Evolutionary conservation across 1,139 yeast species (phyloP), one percentile per base, ranked within the genome.

Genomic region (Chernovozyma aurita): DNA sequence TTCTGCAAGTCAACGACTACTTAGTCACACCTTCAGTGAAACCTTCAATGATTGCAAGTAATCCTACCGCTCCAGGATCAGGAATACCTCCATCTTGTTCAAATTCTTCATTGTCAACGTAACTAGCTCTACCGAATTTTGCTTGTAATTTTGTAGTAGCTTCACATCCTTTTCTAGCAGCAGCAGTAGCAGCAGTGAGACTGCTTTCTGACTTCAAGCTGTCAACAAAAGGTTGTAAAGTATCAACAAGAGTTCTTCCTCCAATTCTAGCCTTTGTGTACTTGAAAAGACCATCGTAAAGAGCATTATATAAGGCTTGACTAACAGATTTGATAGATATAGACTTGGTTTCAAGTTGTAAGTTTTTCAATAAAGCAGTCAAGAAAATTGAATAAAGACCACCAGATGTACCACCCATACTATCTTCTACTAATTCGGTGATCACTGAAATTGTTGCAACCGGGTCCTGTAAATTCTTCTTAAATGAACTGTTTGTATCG

Each of bases 341-440:
- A 7, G 6, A 7, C 22, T 9, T 6, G 22, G 6, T 20, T 20
- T 6, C 22, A 9, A 7, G 6, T 7, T 20, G 22, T 59, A 25
- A 70, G 47, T 33, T 61, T 44, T 40, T 63, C 63, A 4, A 58
- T 65, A 29, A 69, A 56, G 73, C 64, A 15, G 74, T 67, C 38
- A 90, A 70, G 60, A 69, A 86, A 39, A 90, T 90, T 3, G 95
- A 84, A 57, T 88, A 90, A 31, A 90, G 63, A 1, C 97, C 97
- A 37, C 97, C 97, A 2, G 95, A 85, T 0, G 97, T 90, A 34
- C 97, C 97, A 36, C 97, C 97, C 97, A 90, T 90, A 24, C 79
- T 80, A 38, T 80, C 82, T 53, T 90, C 97, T 16, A 88, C 87
- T 21, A 84, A 59, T 40, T 83, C 88, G 4, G 96, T 86, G 37